phyloP scores from a whole-genome alignment of 2,329 filamentous ascomycete genomes.

The Aspergillus fijiensis region DNA sequence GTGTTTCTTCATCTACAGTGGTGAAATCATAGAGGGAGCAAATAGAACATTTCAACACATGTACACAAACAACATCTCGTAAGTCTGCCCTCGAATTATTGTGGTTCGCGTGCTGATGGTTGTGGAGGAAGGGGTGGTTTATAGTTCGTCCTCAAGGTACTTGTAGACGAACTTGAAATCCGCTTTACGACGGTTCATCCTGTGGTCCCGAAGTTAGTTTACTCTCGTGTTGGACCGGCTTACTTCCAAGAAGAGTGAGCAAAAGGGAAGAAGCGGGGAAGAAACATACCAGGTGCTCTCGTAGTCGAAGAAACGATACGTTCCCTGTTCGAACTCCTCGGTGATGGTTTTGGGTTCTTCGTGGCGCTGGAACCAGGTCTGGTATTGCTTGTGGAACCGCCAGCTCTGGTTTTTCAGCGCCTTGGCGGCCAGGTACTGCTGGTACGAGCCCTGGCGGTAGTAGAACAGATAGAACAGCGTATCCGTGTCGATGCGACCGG shows the following conservation, averaged over 20 bases:
- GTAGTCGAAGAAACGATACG: slow-evolving; percentile 99
- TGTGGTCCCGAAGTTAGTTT: slow-evolving; percentile 40
- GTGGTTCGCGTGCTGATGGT: not conserved
- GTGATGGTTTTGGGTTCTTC: slow-evolving; percentile 99
- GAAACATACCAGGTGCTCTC: slow-evolving; percentile 88
- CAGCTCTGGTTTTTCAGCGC: slow-evolving; percentile 98
- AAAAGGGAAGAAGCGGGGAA: slow-evolving; percentile 22
- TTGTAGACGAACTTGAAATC: slow-evolving; percentile 99
- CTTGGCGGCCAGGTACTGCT: slow-evolving; percentile 93
- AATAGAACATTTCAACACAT: slow-evolving; percentile 4
- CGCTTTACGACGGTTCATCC: slow-evolving; percentile 98
- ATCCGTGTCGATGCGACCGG: slow-evolving; percentile 81
- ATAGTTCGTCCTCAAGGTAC: slow-evolving; percentile 92
- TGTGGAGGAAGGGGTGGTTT: slow-evolving; percentile 21
- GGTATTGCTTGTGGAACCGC: slow-evolving; percentile 99
- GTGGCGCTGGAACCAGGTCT: slow-evolving; percentile 98
- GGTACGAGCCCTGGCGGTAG: slow-evolving; percentile 93
- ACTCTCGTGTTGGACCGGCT: slow-evolving; percentile 8
- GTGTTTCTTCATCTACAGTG: not conserved
- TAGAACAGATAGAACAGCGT: slow-evolving; percentile 99
- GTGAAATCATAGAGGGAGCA: not conserved
- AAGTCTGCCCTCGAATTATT: not conserved
- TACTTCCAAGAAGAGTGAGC: slow-evolving; percentile 11
- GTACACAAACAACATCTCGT: slow-evolving; percentile 5
- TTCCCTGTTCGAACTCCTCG: slow-evolving; percentile 97